These are phyloP conservation scores for Botrytis medusae DNA, from an alignment of 2,329 filamentous ascomycete species.

Conservation along the genomic window DNA sequence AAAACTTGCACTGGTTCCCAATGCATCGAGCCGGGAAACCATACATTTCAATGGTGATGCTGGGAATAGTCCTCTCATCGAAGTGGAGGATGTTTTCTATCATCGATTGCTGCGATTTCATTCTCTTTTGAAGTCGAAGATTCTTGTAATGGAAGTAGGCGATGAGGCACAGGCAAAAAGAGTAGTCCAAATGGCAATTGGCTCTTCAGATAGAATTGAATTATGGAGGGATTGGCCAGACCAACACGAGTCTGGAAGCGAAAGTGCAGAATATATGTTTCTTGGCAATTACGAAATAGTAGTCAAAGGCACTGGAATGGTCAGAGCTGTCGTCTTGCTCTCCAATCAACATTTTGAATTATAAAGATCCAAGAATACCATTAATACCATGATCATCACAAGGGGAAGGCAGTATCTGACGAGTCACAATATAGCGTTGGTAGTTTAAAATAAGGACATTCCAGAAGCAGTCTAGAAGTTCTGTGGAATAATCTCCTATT, in stretches of 20 bases:
- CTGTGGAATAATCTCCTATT: neutral
- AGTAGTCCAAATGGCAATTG: conserved; percentile 53
- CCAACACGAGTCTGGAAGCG: neutral
- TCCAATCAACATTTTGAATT: neutral
- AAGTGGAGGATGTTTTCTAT: conserved; percentile 58
- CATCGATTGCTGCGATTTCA: conserved; percentile 57
- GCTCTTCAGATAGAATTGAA: conserved; percentile 47
- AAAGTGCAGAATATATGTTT: neutral
- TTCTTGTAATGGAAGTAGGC: conserved; percentile 70
- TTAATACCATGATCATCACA: neutral
- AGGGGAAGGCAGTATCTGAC: neutral
- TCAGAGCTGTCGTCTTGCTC: conserved; percentile 24
- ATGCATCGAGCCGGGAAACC: neutral
- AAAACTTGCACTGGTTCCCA: conserved; percentile 68
- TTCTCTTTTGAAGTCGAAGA: conserved; percentile 47
- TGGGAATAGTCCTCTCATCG: neutral
- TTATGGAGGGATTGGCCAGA: conserved; percentile 72
- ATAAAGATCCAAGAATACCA: neutral
- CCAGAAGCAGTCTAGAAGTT: conserved; percentile 6
- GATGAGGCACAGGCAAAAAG: conserved; percentile 66
- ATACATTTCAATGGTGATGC: neutral
- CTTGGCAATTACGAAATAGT: conserved; percentile 3
- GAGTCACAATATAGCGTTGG: neutral
- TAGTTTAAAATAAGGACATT: neutral
- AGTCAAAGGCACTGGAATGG: conserved; percentile 30